Evolutionary conservation across 2,329 filamentous ascomycete species (phyloP).

Genomic region (Cladophialophora exuberans): DNA sequence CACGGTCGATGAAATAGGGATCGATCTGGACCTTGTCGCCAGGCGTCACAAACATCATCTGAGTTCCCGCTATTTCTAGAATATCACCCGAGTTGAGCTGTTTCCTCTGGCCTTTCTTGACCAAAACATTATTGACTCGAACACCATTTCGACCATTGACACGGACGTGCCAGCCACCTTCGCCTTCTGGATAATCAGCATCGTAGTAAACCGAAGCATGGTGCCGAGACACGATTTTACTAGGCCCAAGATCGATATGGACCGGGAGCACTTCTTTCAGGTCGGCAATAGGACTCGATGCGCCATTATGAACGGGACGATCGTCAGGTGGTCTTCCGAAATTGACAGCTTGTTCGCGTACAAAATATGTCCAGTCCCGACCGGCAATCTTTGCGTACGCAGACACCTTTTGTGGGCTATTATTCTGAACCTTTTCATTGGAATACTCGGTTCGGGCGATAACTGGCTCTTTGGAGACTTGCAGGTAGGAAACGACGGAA

Average conservation of each 20-base stretch:
- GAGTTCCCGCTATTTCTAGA: constrained; percentile 86
- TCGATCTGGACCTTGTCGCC: constrained; percentile 72
- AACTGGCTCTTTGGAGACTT: constrained; percentile 47
- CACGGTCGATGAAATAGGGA: constrained; percentile 69
- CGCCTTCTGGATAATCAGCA: constrained; percentile 56
- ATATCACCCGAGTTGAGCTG: constrained; percentile 83
- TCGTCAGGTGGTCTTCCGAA: constrained; percentile 55
- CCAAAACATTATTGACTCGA: constrained; percentile 72
- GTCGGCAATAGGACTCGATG: constrained; percentile 51
- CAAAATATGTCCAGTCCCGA: constrained; percentile 56
- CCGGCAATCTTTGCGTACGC: constrained; percentile 57
- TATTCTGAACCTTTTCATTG: constrained; percentile 46
- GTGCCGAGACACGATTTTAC: constrained; percentile 77
- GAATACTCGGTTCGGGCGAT: constrained; percentile 50
- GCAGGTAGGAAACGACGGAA: constrained; percentile 52
- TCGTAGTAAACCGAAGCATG: constrained; percentile 78
- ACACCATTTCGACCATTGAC: constrained; percentile 93
- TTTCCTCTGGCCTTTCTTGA: constrained; percentile 69
- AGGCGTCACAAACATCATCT: constrained; percentile 99
- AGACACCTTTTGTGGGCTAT: constrained; percentile 47
- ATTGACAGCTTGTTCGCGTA: constrained; percentile 52
- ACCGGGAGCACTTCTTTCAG: constrained; percentile 52
- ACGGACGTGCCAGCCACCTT: constrained; percentile 74
- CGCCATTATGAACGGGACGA: constrained; percentile 35
- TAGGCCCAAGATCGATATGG: constrained; percentile 86